Base-by-base conservation (phyloP, 768 basidiomycete genomes). In the Lactarius quietus region DNA sequence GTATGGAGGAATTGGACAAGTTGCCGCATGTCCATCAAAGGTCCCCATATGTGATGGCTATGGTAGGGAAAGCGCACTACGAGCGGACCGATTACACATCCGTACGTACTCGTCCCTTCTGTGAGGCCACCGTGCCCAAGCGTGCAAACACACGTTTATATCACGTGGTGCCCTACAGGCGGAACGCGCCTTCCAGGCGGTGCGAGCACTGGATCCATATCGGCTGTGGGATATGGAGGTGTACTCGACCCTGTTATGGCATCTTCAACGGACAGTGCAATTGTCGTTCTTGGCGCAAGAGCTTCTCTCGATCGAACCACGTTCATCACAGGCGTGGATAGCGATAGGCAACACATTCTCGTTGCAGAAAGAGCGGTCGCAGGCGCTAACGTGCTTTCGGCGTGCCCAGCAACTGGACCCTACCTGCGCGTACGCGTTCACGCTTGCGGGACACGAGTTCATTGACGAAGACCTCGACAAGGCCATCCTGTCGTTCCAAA, bases 281-380 rank as follows among this genome's bases (percentile, higher is more conserved):
- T 82, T 99, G 64, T 95, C 96, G 4, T 93, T 89, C 78, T 82
- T 99, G 39, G 92, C 96, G 1, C 96, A 98, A 76, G 93, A 95
- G 69, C 80, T 98, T 52, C 84, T 97, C 70, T 86, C 87, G 60
- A 88, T 95, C 73, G 82, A 89, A 69, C 85, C 94, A n/a, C 85
- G 84, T 63, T 86, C 90, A 29, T 79, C 95, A 14, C 86, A 95
- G 73, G 86, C 95, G 18, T 99, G 97, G 97, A 97, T 98, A 70
- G 92, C 95, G 1, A 87, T 94, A 33, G 97, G 97, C 59, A 99
- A 99, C 78, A 80, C 93, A 71, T 98, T 98, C 77, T 96, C 94
- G 17, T 77, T 97, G 71, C 90, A 96, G 77, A 95, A 94, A 78
- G 95, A 99, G 72, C 89, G 93, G 70, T 80, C 90, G 58, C 92